A percentile compares a stretch with the other conserved stretches of the same genome.
Evolutionary conservation across 78 protist species (phyloP).

Genomic region (Guillardia theta): DNA sequence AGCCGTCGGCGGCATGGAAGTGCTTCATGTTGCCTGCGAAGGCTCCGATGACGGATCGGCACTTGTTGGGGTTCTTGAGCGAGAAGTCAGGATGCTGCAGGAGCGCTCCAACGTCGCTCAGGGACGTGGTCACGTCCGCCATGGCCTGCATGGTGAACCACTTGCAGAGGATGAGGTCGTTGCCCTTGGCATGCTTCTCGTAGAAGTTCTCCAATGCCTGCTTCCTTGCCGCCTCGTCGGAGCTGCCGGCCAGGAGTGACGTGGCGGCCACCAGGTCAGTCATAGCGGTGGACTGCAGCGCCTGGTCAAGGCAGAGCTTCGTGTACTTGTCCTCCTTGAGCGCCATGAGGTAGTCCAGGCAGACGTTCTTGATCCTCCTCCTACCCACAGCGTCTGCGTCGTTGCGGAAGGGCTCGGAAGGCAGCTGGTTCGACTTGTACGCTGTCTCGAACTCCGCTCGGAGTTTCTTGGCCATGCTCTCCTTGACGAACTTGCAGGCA

Average conservation of each 20-base stretch:
- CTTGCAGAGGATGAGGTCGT: slow-evolving; percentile 23
- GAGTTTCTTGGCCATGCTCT: neutral
- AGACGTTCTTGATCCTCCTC: slow-evolving; percentile 14
- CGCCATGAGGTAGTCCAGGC: neutral
- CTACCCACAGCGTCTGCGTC: slow-evolving; percentile 1
- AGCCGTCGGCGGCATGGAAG: slow-evolving; percentile 46
- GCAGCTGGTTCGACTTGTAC: neutral
- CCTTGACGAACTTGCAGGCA: neutral
- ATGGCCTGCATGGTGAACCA: slow-evolving; percentile 22
- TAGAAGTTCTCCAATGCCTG: neutral
- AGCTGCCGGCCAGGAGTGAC: neutral
- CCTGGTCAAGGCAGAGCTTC: neutral
- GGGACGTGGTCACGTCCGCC: neutral
- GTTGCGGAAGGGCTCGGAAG: neutral
- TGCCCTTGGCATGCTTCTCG: slow-evolving; percentile 34
- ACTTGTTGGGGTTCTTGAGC: slow-evolving; percentile 31
- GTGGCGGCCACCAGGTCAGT: slow-evolving; percentile 7
- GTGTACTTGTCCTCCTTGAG: neutral
- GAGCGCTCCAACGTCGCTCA: neutral
- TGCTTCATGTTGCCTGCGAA: slow-evolving; percentile 21
- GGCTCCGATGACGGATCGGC: slow-evolving; percentile 16
- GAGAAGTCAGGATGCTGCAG: slow-evolving; percentile 15
- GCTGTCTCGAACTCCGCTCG: neutral
- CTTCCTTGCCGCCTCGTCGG: neutral
- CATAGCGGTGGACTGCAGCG: neutral